Percentiles rank a stretch among this genome's conserved stretches.
Evolutionary conservation across 371 early-diverging fungal species (phyloP).

Genomic region (Mucor racemosus): DNA sequence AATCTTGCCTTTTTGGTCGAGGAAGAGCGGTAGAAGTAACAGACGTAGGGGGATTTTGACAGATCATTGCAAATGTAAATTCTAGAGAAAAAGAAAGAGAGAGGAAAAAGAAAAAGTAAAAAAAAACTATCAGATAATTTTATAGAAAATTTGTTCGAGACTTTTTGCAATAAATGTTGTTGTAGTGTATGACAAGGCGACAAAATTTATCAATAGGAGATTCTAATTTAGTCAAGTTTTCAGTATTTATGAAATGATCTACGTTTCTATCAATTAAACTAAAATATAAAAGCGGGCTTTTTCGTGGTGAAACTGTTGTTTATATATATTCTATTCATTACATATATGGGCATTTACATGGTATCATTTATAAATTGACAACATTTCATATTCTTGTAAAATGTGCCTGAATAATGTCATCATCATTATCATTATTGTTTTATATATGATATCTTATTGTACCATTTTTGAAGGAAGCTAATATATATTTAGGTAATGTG

Average conservation of each 20-base stretch:
- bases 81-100: not conserved
- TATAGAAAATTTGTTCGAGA: constrained; percentile 3
- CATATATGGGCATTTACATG: not conserved
- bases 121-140: not conserved
- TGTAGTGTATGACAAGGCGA: not conserved
- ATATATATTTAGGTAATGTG: not conserved
- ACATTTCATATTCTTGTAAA: not conserved
- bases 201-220: not conserved
- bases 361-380: not conserved
- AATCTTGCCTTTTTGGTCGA: not conserved
- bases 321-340: not conserved
- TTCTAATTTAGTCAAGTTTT: not conserved
- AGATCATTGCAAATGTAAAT: constrained; percentile 2
- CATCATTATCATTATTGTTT: not conserved
- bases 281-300: not conserved
- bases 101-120: not conserved
- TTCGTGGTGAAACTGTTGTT: not conserved
- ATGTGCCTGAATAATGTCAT: not conserved
- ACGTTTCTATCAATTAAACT: not conserved
- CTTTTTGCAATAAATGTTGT: not conserved
- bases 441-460: not conserved
- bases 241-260: not conserved
- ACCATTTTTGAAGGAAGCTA: not conserved
- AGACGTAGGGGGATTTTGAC: not conserved
- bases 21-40: not conserved